A percentile compares a stretch with the other conserved stretches of the same genome.
phyloP scores from a whole-genome alignment of 2,329 filamentous ascomycete species.

The Didymella lethalis region DNA sequence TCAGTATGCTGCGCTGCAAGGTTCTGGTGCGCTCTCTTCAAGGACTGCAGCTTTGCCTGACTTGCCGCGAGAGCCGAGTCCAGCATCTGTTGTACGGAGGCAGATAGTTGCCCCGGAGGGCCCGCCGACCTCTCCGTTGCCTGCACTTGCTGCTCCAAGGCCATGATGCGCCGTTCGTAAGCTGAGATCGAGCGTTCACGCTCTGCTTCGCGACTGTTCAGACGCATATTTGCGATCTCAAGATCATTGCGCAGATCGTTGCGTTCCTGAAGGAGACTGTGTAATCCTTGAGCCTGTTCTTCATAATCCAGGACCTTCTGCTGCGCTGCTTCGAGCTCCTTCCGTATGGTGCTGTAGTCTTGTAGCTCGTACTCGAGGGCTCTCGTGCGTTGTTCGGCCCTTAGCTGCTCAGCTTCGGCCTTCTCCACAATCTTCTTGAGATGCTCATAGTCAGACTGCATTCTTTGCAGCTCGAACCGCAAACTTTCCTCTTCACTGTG shows the following conservation, averaged over 20 bases:
- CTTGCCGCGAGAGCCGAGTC: constrained; percentile 58
- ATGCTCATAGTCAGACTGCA: constrained; percentile 68
- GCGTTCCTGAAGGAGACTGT: constrained; percentile 65
- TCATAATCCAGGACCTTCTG: constrained; percentile 45
- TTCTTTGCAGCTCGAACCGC: constrained; percentile 65
- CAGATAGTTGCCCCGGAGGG: constrained; percentile 46
- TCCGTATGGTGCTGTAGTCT: constrained; percentile 60
- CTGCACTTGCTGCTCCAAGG: constrained; percentile 53
- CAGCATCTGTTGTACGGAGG: constrained; percentile 57
- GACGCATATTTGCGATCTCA: constrained; percentile 65
- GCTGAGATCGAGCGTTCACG: constrained; percentile 56
- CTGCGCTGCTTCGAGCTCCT: constrained; percentile 44
- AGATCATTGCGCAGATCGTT: constrained; percentile 66
- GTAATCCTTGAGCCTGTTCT: constrained; percentile 52
- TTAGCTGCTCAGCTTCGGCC: constrained; percentile 70
- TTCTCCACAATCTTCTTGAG: constrained; percentile 72
- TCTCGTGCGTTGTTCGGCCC: constrained; percentile 64
- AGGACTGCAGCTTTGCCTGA: constrained; percentile 57
- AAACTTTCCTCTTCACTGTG: constrained; percentile 65
- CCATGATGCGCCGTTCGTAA: constrained; percentile 59
- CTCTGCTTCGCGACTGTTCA: constrained; percentile 62
- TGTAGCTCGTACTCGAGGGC: constrained; percentile 66
- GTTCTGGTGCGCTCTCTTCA: constrained; percentile 62
- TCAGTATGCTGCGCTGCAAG: constrained; percentile 61
- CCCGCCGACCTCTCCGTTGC: constrained; percentile 33